Conservation (phyloP, 2,329 filamentous ascomycete genomes). For the Cladosporium colombiae region DNA sequence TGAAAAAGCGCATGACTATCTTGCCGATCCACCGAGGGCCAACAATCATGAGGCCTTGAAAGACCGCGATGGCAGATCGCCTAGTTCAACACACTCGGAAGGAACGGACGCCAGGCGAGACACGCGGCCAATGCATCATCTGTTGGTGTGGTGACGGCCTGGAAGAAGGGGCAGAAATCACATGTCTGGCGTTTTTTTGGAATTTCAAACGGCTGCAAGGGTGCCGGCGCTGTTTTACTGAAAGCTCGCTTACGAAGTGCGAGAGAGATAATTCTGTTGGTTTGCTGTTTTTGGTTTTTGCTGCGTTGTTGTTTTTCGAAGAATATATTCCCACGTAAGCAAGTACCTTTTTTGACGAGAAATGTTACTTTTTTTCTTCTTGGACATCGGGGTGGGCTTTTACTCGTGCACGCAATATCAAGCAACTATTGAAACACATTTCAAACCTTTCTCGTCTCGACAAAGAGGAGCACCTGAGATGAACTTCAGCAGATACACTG, state of each 20-base stretch:
- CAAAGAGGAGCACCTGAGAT: neutral
- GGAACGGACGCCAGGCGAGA: neutral
- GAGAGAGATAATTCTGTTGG: neutral
- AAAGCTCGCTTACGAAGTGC: neutral
- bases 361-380: neutral
- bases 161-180: neutral
- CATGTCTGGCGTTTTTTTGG: constrained; percentile 6
- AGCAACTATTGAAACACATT: neutral
- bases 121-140: neutral
- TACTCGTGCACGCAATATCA: neutral
- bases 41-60: neutral
- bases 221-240: neutral
- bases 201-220: neutral
- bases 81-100: neutral
- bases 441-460: neutral
- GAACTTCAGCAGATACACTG: neutral
- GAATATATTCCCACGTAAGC: constrained; percentile 10
- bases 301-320: neutral
- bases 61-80: neutral
- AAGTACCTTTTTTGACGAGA: constrained; percentile 1
- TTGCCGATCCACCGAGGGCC: neutral
- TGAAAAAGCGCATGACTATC: constrained; percentile 1
- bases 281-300: neutral
- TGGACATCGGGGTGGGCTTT: neutral
- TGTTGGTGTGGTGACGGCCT: neutral